Percentiles rank a stretch among this genome's conserved stretches.
Conservation (phyloP, 208 protist species). For the Phytomonas sp. region DNA sequence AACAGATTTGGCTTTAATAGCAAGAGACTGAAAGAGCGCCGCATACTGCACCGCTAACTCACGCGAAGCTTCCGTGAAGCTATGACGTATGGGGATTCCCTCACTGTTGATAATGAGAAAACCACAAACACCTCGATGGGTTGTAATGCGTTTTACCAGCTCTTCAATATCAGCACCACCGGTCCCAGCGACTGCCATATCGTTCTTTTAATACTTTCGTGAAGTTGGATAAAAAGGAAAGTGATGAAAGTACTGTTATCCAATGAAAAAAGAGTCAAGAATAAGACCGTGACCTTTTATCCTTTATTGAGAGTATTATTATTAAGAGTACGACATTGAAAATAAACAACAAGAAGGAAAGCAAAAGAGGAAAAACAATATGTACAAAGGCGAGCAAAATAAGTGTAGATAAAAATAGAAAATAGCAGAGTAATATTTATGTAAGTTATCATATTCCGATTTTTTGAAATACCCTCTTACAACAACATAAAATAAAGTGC, state of each 20-base stretch:
- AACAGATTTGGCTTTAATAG: constrained; percentile 83
- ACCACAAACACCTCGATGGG: constrained; percentile 90
- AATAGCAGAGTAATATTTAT: background rate
- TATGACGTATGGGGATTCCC: constrained; percentile 91
- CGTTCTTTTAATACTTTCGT: background rate
- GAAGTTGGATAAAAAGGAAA: constrained; percentile 7
- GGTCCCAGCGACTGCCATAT: constrained; percentile 45
- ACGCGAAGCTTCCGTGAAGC: constrained; percentile 84
- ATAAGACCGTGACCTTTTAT: background rate
- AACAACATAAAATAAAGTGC: background rate
- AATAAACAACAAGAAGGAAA: constrained; percentile 7
- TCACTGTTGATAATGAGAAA: constrained; percentile 94
- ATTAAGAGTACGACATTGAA: constrained; percentile 4
- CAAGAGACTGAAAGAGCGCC: constrained; percentile 89
- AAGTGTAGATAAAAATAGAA: background rate
- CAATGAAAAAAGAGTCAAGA: constrained; percentile 11
- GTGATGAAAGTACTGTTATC: background rate
- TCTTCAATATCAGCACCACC: constrained; percentile 91
- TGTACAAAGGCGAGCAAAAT: background rate
- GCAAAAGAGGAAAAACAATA: constrained; percentile 12
- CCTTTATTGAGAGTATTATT: background rate
- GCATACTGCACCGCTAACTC: constrained; percentile 91
- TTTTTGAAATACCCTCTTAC: background rate
- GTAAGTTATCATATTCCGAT: background rate
- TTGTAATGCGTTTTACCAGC: constrained; percentile 92